Percentiles rank a stretch among this genome's conserved stretches.
Evolutionary conservation across 768 basidiomycete species (phyloP).

Genomic region (Mycena galopus): DNA sequence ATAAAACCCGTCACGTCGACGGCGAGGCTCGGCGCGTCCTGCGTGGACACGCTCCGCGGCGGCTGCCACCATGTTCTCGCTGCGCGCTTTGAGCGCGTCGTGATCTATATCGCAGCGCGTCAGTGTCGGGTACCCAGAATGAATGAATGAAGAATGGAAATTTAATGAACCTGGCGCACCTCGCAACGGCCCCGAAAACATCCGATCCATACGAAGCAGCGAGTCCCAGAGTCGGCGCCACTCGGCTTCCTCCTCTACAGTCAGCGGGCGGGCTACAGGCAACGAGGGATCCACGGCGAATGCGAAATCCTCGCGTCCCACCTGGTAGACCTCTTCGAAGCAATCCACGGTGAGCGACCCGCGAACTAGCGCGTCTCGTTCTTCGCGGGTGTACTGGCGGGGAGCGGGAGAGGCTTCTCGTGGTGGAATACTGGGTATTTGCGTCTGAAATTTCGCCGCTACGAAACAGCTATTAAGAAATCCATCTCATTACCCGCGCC

Average conservation of each 20-base stretch:
- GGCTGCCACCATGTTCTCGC: background rate
- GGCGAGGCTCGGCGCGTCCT: no score
- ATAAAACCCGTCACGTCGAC: background rate
- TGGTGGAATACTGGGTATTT: background rate
- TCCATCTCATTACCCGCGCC: background rate
- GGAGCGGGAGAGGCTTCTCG: background rate
- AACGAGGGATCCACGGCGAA: no score
- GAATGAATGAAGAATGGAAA: no score
- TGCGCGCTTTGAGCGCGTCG: background rate
- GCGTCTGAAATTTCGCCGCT: no score
- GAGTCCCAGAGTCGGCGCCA: slow-evolving; percentile 16
- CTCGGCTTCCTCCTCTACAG: background rate
- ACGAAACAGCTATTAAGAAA: no score
- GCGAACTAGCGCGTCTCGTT: background rate
- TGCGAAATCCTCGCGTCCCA: background rate
- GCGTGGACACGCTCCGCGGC: slow-evolving; percentile 3
- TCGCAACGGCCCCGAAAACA: slow-evolving; percentile 20
- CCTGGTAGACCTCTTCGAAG: no score
- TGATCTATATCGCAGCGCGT: background rate
- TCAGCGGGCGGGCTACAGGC: no score
- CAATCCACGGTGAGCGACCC: no score
- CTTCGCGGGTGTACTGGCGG: slow-evolving; percentile 3
- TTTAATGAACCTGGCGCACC: slow-evolving; percentile 1
- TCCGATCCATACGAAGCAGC: slow-evolving; percentile 17
- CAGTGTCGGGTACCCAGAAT: no score